These are phyloP conservation scores for Pseudonectria foliicola DNA, from an alignment of 2,329 filamentous ascomycete species.

Conservation along the genomic window DNA sequence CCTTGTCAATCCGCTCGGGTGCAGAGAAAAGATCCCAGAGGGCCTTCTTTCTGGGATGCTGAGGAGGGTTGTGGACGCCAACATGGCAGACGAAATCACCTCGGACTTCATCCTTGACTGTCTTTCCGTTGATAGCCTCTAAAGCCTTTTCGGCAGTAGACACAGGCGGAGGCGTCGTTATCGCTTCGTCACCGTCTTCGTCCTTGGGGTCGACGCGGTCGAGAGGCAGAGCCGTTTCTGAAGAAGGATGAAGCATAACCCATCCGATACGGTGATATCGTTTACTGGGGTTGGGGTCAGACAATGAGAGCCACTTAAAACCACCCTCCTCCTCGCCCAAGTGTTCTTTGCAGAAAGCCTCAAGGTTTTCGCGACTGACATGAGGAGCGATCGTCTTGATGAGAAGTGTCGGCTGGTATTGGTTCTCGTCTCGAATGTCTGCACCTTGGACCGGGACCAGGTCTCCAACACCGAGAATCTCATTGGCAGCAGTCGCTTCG, in stretches of 20 bases:
- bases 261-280: constrained; percentile 96
- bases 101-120: constrained; percentile 85
- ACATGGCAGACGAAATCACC: constrained; percentile 98
- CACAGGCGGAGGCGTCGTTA: constrained; percentile 43
- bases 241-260: constrained; percentile 85
- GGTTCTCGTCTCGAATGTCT: constrained; percentile 81
- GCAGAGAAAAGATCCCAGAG: constrained; percentile 95
- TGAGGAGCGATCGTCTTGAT: constrained; percentile 98
- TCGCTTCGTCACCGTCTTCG: constrained; percentile 53
- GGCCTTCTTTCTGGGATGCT: constrained; percentile 84
- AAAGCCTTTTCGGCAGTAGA: constrained; percentile 78
- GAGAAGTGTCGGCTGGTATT: constrained; percentile 82
- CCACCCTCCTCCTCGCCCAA: constrained; percentile 85
- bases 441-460: constrained; percentile 76
- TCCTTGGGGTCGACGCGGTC: constrained; percentile 71
- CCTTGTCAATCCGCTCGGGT: constrained; percentile 86
- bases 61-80: constrained; percentile 85
- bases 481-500: constrained; percentile 83
- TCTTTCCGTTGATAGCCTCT: constrained; percentile 95
- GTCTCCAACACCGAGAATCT: constrained; percentile 88
- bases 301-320: constrained; percentile 92
- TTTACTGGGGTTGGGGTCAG: constrained; percentile 94
- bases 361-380: constrained; percentile 86
- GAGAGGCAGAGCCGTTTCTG: constrained; percentile 56
- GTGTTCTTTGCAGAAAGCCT: constrained; percentile 90